Percentiles rank a stretch among this genome's conserved stretches.
These are phyloP conservation scores for Delitschia confertaspora DNA, from an alignment of 495 filamentous ascomycete species.

Conservation along the genomic window DNA sequence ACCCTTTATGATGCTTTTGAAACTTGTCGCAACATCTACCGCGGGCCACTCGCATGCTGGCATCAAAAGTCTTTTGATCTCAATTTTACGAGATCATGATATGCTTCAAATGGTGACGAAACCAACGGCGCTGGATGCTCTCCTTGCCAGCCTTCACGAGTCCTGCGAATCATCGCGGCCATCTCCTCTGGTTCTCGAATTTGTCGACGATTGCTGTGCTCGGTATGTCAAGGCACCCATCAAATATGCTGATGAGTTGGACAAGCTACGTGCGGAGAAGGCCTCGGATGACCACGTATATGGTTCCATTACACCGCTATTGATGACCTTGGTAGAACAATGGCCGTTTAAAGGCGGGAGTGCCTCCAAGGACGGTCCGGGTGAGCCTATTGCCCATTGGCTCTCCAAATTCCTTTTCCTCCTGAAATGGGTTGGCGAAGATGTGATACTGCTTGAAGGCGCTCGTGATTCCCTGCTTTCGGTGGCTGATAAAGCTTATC, in stretches of 20 bases:
- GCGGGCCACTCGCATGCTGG: conserved; percentile 36
- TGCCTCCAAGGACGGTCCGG: conserved; percentile 28
- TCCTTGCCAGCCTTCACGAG: conserved; percentile 43
- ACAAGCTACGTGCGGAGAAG: conserved; percentile 13
- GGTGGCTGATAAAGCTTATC: conserved; percentile 11
- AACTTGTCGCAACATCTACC: conserved; percentile 39
- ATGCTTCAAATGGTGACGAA: conserved; percentile 37
- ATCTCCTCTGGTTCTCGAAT: conserved; percentile 42
- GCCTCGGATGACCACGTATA: background rate
- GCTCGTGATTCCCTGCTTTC: conserved; percentile 38
- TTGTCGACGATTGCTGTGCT: conserved; percentile 70
- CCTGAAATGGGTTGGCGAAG: conserved; percentile 41
- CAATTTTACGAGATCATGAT: conserved; percentile 44
- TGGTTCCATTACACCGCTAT: conserved; percentile 44
- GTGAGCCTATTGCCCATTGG: conserved; percentile 45
- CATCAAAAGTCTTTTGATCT: conserved; percentile 40
- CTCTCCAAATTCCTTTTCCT: conserved; percentile 43
- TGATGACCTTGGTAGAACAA: conserved; percentile 63
- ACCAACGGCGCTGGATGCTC: conserved; percentile 43
- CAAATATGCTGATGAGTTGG: conserved; percentile 52
- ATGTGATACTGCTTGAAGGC: conserved; percentile 34
- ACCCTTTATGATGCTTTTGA: conserved; percentile 56
- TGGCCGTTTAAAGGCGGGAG: conserved; percentile 56
- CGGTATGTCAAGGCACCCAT: conserved; percentile 61
- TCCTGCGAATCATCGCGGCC: conserved; percentile 18